Conservation (phyloP, 257 asterid genomes). For the Petunia axillaris region DNA sequence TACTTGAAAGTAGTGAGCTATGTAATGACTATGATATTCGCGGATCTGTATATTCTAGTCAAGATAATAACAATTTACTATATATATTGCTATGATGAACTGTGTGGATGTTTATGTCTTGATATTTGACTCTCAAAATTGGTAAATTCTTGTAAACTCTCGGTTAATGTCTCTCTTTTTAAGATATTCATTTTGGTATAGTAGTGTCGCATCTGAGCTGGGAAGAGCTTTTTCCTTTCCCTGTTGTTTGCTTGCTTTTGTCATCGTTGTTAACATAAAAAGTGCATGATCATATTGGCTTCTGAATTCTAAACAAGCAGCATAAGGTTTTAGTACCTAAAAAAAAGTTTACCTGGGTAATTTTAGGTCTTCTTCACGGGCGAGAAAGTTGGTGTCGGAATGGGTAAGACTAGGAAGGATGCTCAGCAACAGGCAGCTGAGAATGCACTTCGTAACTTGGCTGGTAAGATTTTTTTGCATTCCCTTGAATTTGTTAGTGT, state of each 20-base stretch:
- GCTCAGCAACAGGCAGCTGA: slow-evolving; percentile 99
- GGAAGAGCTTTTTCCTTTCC: neutral
- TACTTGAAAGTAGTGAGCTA: slow-evolving; percentile 14
- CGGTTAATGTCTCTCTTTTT: neutral
- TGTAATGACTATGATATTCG: slow-evolving; percentile 7
- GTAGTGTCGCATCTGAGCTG: neutral
- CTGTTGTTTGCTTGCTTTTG: neutral
- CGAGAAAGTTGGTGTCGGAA: slow-evolving; percentile 83
- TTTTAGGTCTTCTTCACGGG: slow-evolving; percentile 82
- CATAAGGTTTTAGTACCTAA: slow-evolving; percentile 28
- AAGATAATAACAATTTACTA: neutral
- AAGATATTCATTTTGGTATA: neutral
- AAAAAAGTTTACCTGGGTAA: slow-evolving; percentile 38
- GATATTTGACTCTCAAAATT: slow-evolving; percentile 12
- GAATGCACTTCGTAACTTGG: slow-evolving; percentile 88
- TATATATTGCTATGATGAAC: slow-evolving; percentile 12
- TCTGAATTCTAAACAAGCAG: slow-evolving; percentile 21
- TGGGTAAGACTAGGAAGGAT: slow-evolving; percentile 92
- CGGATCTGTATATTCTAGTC: slow-evolving; percentile 15
- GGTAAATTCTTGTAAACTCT: neutral
- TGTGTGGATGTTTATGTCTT: slow-evolving; percentile 19
- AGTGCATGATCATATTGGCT: slow-evolving; percentile 1
- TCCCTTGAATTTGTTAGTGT: slow-evolving; percentile 12
- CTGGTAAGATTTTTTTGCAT: slow-evolving; percentile 55
- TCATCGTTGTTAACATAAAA: slow-evolving; percentile 7